Evolutionary conservation across 2,329 filamentous ascomycete genomes (phyloP), one percentile per base, ranked within the genome.

Genomic region (Xylaria sp.): DNA sequence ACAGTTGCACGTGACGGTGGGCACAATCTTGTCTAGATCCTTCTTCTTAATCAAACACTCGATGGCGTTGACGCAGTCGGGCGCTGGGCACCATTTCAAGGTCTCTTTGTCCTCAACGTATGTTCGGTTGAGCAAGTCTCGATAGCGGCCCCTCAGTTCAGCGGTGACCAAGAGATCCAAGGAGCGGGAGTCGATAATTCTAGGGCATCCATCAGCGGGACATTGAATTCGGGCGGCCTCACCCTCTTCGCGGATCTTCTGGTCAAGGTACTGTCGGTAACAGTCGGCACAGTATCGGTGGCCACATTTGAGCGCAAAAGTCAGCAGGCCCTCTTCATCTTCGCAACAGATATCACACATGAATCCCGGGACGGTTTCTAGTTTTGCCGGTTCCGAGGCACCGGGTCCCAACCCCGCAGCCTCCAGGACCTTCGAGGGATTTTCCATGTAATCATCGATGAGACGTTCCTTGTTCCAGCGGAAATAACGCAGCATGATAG

Each of bases 91-190:
- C 94, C 94, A 99, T 74, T 96, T 96, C 61, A 97, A 84, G 58
- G 88, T 89, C 59, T 96, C 92, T 75, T 92, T 96, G 75, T 99
- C 93, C 74, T 99, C 94, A 61, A 99, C 94, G 70, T 96, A 99
- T 5, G 92, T 97, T 67, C 94, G 83, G 70, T 90, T 96, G 39
- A 99, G 85, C 13, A 99, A 82, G 67, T 90, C 86, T 65, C 90
- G 85, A 71, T 99, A 99, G 66, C 92, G 79, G 54, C 73, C 79
- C 30, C 75, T 77, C 30, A 88, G 71, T 4, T 85, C 82, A 0
- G 76, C 62, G 0, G 82, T 79, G 19, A 88, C 84, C 4, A 99
- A 82, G 19, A 97, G 76, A 69, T 92, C 87, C 51, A 99, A 79
- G 8, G 92, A 94, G 68, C 88, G 90, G 1, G 92, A 90, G 72